Evolutionary conservation across 306 rosid species (phyloP).

Genomic region (Delonix regia): DNA sequence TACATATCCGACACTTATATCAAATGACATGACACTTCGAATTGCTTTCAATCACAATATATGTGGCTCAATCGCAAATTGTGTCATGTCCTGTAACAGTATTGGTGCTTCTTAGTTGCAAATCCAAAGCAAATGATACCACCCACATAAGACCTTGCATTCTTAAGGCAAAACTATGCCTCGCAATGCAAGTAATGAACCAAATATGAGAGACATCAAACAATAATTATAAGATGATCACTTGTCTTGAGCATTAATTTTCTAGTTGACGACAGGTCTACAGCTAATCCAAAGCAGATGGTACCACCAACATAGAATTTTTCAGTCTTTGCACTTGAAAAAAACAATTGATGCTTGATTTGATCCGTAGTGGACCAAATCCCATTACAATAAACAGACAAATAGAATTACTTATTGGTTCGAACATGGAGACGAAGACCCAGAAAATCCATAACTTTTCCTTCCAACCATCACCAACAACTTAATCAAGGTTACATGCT

Average conservation of each 20-base stretch:
- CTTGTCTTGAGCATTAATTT: not conserved
- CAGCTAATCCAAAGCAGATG: not conserved
- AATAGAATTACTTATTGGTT: not conserved
- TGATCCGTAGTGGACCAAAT: not conserved
- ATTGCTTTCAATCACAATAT: too few relatives aligned
- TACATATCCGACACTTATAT: too few relatives aligned
- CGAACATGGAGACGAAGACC: not conserved
- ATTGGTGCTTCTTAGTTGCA: too few relatives aligned
- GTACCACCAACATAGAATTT: slow-evolving; percentile 1
- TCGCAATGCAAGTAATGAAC: slow-evolving; percentile 19
- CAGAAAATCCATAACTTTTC: not conserved
- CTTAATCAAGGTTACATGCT: too few relatives aligned
- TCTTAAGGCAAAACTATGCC: slow-evolving; percentile 1
- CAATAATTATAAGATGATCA: not conserved
- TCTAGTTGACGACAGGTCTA: not conserved
- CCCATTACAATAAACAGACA: not conserved
- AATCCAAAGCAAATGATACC: not conserved
- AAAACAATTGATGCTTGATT: not conserved
- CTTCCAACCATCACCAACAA: not conserved
- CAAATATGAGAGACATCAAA: not conserved
- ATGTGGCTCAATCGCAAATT: too few relatives aligned
- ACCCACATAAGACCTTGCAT: slow-evolving; percentile 1
- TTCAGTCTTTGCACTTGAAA: not conserved
- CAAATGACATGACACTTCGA: too few relatives aligned
- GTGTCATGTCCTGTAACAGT: too few relatives aligned